Conservation (phyloP, 768 basidiomycete genomes). For the Psilocybe cyanescens region DNA sequence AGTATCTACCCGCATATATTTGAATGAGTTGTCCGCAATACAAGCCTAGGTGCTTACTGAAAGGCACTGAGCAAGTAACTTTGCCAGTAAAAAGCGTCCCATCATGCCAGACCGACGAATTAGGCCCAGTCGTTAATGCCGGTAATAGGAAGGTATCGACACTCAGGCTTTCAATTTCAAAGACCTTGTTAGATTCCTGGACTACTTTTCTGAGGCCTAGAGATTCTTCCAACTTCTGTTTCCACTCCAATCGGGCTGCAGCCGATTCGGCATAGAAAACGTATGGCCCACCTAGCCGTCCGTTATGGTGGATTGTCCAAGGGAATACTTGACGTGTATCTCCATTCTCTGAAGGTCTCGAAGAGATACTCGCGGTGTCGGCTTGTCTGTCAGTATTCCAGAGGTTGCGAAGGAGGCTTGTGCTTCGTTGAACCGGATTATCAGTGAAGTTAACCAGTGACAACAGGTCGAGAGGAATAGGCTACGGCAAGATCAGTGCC, state of each 20-base stretch:
- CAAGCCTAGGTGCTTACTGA: slow-evolving; percentile 52
- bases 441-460: slow-evolving; percentile 84
- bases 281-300: slow-evolving; percentile 82
- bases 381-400: slow-evolving; percentile 42
- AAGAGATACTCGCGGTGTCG: slow-evolving; percentile 25
- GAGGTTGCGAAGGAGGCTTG: slow-evolving; percentile 66
- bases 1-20: slow-evolving; percentile 64
- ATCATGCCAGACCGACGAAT: slow-evolving; percentile 63
- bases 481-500: slow-evolving; percentile 52
- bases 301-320: slow-evolving; percentile 86
- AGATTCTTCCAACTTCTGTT: slow-evolving; percentile 89
- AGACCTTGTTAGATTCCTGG: slow-evolving; percentile 93
- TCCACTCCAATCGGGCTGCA: slow-evolving; percentile 82
- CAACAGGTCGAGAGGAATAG: slow-evolving; percentile 90
- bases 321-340: slow-evolving; percentile 83
- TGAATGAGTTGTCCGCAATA: not conserved
- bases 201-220: slow-evolving; percentile 84
- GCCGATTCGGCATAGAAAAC: slow-evolving; percentile 82
- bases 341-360: slow-evolving; percentile 32
- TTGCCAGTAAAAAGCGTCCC: slow-evolving; percentile 76
- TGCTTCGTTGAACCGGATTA: slow-evolving; percentile 67
- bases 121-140: slow-evolving; percentile 49
- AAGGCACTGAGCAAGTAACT: slow-evolving; percentile 95
- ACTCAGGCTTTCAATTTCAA: slow-evolving; percentile 90
- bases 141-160: slow-evolving; percentile 85